Base-by-base conservation (phyloP, 441 rosid species). In the Jatropha multifida region DNA sequence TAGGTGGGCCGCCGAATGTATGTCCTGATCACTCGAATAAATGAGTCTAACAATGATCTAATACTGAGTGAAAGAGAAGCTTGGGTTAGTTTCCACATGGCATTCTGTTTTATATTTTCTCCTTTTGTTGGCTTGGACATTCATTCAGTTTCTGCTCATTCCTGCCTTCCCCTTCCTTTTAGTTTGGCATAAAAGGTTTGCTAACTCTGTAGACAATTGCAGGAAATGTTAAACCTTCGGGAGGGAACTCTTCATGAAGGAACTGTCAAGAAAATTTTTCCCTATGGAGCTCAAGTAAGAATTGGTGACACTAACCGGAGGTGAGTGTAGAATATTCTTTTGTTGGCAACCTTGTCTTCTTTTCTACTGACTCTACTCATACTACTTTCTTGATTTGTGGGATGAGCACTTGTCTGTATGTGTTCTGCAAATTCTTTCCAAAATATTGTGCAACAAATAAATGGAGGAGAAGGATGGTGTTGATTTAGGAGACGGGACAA, bases 231-330 rank as follows among this genome's bases (percentile, higher is more conserved):
- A 78, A 79, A 93, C 69, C 97, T 93, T 75, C 82, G 65, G 80
- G 99, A 90, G 82, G 99, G 98, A 76, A 84, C 97, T 66, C 92
- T 95, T 76, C 84, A 93, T 76, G 94, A 90, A 63, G 99, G 99
- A 73, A 88, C 87, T 62, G 94, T 95, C 37, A 86, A 77, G 81
- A 93, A 87, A 83, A 83, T 90, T 65, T 85, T 87, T 69, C 91
- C 99, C 1, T 91, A 90, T 78, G 99, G 99, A 81, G 98, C 98
- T 62, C 97, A 93, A 82, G 88, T 95, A 76, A 86, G 84, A 82
- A 89, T 93, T 13, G 93, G 92, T 7, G 89, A 85, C 72, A 88
- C 93, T 75, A 89, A 89, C 76, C 85, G 98, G 87, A 93, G 98
- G 98, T 90, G 69, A 72, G 89, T 70, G 17, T 17, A 32, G 4